Base-by-base conservation (phyloP, 371 early-diverging fungal genomes). In the Rozella allomycis region DNA sequence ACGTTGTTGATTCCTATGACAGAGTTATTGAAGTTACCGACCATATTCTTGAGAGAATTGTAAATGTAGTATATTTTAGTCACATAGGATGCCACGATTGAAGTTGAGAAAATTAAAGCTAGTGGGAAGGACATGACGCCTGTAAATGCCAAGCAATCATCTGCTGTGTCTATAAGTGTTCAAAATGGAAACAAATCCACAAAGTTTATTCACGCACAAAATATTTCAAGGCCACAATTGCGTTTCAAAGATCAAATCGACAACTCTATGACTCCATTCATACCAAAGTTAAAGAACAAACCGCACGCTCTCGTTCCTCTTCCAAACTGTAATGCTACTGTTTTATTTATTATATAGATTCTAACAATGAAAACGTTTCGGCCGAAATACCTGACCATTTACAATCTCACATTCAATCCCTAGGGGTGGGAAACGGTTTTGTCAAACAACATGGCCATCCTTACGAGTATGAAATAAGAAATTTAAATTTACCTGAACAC, bases 401-500 rank as follows among this genome's bases (percentile, higher is more conserved):
- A 14, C 31, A 37, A 17, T 28, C 46, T 17, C 27, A 10, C 28
- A 17, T 43, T 19, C 18, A 13, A 11, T 17, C 26, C 1, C 3
- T 11, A 27, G n/a, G n/a, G n/a, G n/a, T n/a, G n/a, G n/a, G 33
- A 10, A 19, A 21, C 10, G 17, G 22, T 7, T n/a, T 31, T 17
- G 2, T n/a, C 14, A 31, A 10, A 9, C 3, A 43, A 13, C 49
- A 71, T 23, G 69, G 76, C 10, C 86, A 96, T 46, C 91, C 97
- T 16, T 96, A 96, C 45, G 66, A 65, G 34, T 74, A 72, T 41
- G 97, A 96, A 53, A 85, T 93, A 35, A 45, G 53, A 23, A 50
- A 74, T 39, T 42, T 80, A 21, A 55, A 66, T n/a, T 74, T 74
- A 43, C 86, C 91, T 1, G 40, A 49, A 3, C 56, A 52, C 23